These are phyloP conservation scores for Plicaturopsis crispa DNA, from an alignment of 768 basidiomycete genomes.

Conservation along the genomic window DNA sequence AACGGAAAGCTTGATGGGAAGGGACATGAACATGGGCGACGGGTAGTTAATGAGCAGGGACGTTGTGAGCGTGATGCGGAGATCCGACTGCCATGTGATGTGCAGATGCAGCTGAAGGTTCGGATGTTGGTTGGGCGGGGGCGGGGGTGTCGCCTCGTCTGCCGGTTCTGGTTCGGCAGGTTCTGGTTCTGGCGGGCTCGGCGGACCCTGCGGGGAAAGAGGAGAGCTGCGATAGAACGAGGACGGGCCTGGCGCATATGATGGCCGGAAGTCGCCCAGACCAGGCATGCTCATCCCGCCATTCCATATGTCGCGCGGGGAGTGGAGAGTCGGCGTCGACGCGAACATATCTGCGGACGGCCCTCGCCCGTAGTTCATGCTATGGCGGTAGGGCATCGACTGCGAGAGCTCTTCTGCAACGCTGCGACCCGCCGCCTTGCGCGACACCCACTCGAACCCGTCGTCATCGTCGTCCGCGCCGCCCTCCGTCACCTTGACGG, in stretches of 20 bases:
- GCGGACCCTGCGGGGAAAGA: conserved; percentile 15
- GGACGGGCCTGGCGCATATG: conserved; percentile 17
- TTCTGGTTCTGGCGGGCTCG: neutral
- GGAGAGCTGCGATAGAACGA: conserved; percentile 26
- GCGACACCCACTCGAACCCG: conserved; percentile 76
- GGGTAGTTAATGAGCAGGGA: conserved; percentile 97
- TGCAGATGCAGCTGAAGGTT: conserved; percentile 88
- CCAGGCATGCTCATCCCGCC: conserved; percentile 29
- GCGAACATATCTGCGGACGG: conserved; percentile 52
- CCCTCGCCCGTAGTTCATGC: conserved; percentile 57
- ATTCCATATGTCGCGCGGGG: conserved; percentile 38
- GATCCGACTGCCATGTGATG: conserved; percentile 79
- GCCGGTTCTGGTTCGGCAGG: no score
- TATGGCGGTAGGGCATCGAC: conserved; percentile 64
- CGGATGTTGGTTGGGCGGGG: conserved; percentile 32
- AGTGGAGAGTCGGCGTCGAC: conserved; percentile 40
- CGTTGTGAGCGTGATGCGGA: conserved; percentile 84
- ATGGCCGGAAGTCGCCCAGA: conserved; percentile 27
- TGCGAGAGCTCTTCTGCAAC: conserved; percentile 38
- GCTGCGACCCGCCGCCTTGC: conserved; percentile 49
- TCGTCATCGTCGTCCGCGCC: conserved; percentile 62
- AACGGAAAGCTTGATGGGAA: conserved; percentile 91
- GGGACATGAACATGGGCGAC: conserved; percentile 91
- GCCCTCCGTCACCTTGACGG: conserved; percentile 42
- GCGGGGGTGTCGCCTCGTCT: conserved; percentile 7